Base-by-base conservation (phyloP, 1,284 basidiomycete genomes). In the Puccinia brachypodii region DNA sequence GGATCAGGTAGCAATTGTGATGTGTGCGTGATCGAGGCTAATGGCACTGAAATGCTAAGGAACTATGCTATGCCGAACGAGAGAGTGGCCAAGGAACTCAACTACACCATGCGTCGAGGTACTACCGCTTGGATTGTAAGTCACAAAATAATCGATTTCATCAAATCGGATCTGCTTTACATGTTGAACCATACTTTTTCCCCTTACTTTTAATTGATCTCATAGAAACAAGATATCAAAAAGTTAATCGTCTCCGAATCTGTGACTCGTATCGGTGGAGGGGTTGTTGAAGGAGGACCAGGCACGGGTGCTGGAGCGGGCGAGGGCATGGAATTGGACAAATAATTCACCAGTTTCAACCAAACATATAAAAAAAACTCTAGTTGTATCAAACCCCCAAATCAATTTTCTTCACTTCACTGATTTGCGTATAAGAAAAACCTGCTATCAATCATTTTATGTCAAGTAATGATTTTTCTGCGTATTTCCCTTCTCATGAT, bases 1-100 rank as follows among this genome's bases (percentile, higher is more conserved):
- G 97, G 97, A 11, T 98, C 95, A 0, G 97, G 97, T 75, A 95
- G 93, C 28, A 99, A 99, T 86, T 92, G 99, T 84, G 97, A 99
- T 87, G 96, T 96, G 0, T 96, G 95, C 86, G 91, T 99, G 82
- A 97, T 99, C 87, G 78, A 80, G 69, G 88, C 89, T 76, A 88
- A 91, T 84, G 82, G 81, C 82, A 95, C 94, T 0, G 93, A 95
- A 87, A 95, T 92, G 92, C 88, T 97, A 83, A 90, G 97, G 85
- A 94, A 97, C 88, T 92, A 93, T 87, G 90, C 78, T 2, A 80
- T 62, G 83, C 73, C 42, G 84, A 97, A 97, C 87, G 91, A 94
- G 85, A 91, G 95, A 84, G 88, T 87, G 3, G 66, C 85, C 50
- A 97, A 97, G 87, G 94, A 96, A 87, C 89, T 91, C 82, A 90